Percentiles rank a stretch among this genome's conserved stretches.
Conservation (phyloP, 345 rosid genomes). For the Eucalyptus rudis region DNA sequence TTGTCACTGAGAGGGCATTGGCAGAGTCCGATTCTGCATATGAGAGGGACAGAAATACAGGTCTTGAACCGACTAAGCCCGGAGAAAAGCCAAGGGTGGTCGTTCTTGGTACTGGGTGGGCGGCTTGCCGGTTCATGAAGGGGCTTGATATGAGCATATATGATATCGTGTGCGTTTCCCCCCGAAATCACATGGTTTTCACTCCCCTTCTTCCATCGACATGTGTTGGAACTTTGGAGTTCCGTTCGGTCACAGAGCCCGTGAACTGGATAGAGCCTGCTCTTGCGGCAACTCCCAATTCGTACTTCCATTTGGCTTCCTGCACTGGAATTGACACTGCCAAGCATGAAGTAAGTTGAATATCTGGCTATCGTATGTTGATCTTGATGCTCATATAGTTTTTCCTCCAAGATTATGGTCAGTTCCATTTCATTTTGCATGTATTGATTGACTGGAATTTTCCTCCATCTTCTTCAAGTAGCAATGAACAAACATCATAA, state of each 20-base stretch:
- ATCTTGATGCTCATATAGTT: not conserved
- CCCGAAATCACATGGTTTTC: conserved; percentile 77
- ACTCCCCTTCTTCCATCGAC: conserved; percentile 1
- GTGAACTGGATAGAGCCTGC: conserved; percentile 73
- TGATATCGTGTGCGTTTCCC: conserved; percentile 59
- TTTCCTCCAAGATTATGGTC: not conserved
- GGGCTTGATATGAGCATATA: conserved; percentile 44
- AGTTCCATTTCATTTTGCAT: not conserved
- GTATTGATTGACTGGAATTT: not conserved
- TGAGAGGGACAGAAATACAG: conserved; percentile 21
- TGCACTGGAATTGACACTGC: conserved; percentile 58
- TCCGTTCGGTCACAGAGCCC: conserved; percentile 84
- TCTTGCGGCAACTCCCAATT: conserved; percentile 54
- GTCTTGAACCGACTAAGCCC: conserved; percentile 44
- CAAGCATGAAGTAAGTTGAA: conserved; percentile 49
- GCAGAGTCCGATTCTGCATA: conserved; percentile 26
- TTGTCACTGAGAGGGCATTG: conserved; percentile 7
- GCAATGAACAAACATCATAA: not conserved
- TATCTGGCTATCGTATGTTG: not conserved
- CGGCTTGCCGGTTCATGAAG: conserved; percentile 62
- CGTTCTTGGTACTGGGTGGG: conserved; percentile 74
- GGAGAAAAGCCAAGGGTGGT: conserved; percentile 24
- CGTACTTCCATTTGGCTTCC: conserved; percentile 73
- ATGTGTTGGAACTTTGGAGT: conserved; percentile 74
- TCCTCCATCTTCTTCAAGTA: not conserved